Conservation (phyloP, 2,329 filamentous ascomycete species). For the Fusarium equiseti region DNA sequence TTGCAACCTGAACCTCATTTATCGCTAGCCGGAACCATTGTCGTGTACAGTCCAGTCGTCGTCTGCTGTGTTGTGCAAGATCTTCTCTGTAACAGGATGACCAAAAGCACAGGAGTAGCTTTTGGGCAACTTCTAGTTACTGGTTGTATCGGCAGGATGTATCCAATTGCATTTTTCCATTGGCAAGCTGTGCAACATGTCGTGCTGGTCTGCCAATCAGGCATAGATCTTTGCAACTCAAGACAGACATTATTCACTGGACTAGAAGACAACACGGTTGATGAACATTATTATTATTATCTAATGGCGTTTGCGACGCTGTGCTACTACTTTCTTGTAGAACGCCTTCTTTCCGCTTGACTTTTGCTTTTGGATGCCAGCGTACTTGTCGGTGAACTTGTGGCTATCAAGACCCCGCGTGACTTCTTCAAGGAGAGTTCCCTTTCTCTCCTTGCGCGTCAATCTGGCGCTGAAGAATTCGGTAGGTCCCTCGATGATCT, state of each 20-base stretch:
- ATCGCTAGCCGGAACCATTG: neutral
- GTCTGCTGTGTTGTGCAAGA: neutral
- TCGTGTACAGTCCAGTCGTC: neutral
- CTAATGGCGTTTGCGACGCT: slow-evolving; percentile 50
- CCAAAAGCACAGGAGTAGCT: neutral
- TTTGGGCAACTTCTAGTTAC: neutral
- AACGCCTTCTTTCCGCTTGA: slow-evolving; percentile 88
- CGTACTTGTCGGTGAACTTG: slow-evolving; percentile 89
- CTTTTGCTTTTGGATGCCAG: slow-evolving; percentile 84
- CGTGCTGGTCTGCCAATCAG: neutral
- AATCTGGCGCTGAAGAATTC: slow-evolving; percentile 87
- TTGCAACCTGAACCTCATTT: neutral
- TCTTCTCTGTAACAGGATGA: neutral
- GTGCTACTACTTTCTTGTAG: slow-evolving; percentile 81
- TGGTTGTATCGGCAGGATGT: neutral
- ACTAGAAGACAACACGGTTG: neutral
- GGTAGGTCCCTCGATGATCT: slow-evolving; percentile 87
- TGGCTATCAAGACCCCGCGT: slow-evolving; percentile 64
- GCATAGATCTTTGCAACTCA: too few relatives aligned
- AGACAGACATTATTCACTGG: neutral
- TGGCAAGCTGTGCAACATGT: neutral
- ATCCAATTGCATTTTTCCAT: neutral
- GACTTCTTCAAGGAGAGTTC: slow-evolving; percentile 87
- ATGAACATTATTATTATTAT: slow-evolving; percentile 21
- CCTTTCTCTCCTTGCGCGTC: slow-evolving; percentile 87